Base-by-base conservation (phyloP, 371 early-diverging fungal genomes). In the Mortierella sp. region DNA sequence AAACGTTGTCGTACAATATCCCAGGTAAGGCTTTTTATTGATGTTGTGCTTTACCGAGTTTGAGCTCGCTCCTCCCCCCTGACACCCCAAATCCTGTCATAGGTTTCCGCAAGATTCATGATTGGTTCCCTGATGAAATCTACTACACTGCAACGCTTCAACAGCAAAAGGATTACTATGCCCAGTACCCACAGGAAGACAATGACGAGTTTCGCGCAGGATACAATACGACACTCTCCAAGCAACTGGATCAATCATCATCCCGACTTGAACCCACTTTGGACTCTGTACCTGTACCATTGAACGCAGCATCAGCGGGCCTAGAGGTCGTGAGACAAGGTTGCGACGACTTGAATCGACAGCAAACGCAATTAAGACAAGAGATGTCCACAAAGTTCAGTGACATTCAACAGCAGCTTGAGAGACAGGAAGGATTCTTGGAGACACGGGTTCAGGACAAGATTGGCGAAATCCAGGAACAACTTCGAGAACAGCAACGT, bases 71-170 rank as follows among this genome's bases (percentile, higher is more conserved):
- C n/a, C n/a, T n/a, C n/a, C n/a, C n/a, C n/a, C n/a, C 39, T 10
- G 2, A 10, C 21, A 10, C 21, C 46, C 31, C n/a, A 1, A 9
- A 9, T 50, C 2, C 8, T 31, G 3, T 19, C 2, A n/a, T 50
- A 54, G 55, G 55, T 1, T 54, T 54, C 43, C 55, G 55, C 24
- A 27, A 40, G n/a, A 28, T 27, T 8, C 43, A 24, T 25, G 55
- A 43, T 4, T 27, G 22, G 44, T 54, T 54, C 44, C 55, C 55
- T 0, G 27, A 54, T 4, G 27, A 43, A 27, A 54, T 54, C 43
- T 54, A 54, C 25, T 54, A 54, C 43, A 27, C 28, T 41, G 40
- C 55, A 1, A 27, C 55, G 2, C 17, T 19, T 12, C 28, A 50
- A 31, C 17, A 50, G 31, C 27, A 25, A 9, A 27, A 50, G 51